phyloP scores from a whole-genome alignment of 78 protist genomes.

The Tieghemostelium lacteum region DNA sequence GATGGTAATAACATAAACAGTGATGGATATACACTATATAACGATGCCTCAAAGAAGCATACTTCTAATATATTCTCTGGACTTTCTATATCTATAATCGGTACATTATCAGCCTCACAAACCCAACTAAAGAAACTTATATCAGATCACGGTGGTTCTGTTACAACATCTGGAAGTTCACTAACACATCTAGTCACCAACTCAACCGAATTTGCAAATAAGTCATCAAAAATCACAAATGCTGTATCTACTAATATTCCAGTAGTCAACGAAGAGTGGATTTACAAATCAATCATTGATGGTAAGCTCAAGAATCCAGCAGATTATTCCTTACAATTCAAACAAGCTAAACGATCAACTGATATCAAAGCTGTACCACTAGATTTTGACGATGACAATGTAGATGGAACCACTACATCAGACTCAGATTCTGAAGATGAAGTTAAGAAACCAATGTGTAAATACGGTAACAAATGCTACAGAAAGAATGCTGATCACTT shows the following conservation, averaged over 20 bases:
- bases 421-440: not conserved
- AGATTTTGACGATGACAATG: no score
- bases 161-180: not conserved
- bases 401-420: not conserved
- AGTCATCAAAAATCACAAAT: constrained; percentile 1
- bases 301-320: not conserved
- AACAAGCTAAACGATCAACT: not conserved
- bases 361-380: constrained; percentile 22
- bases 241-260: constrained; percentile 10
- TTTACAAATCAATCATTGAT: constrained; percentile 21
- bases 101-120: constrained; percentile 9
- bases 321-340: not conserved
- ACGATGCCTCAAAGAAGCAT: not conserved
- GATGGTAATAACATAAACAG: not conserved
- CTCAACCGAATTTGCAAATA: not conserved
- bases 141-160: constrained; percentile 52
- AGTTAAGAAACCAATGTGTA: constrained; percentile 7
- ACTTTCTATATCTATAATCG: not conserved
- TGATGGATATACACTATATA: not conserved
- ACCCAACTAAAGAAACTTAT: not conserved
- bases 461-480: constrained; percentile 54
- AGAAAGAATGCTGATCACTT: constrained; percentile 58
- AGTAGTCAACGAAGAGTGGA: constrained; percentile 41
- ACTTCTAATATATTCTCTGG: constrained; percentile 9
- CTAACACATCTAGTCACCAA: constrained; percentile 29